These are phyloP conservation scores for Adansonia rubrostipa DNA, from an alignment of 441 rosid genomes.

Conservation along the genomic window DNA sequence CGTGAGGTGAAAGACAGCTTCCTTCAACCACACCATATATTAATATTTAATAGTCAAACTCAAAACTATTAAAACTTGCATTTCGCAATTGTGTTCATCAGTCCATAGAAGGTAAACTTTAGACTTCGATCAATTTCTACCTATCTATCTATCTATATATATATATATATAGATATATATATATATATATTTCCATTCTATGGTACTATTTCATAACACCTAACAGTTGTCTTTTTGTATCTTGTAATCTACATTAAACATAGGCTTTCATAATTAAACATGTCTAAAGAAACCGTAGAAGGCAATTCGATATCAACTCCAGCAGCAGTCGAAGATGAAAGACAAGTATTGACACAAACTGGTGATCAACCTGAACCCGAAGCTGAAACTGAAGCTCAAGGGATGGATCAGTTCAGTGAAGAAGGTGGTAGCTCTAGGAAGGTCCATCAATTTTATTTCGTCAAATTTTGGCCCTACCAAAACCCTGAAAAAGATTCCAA, in stretches of 20 bases:
- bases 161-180: too few relatives aligned
- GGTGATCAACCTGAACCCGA: neutral
- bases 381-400: too few relatives aligned
- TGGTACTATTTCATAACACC: neutral
- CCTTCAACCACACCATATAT: neutral
- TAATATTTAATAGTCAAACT: neutral
- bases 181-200: neutral
- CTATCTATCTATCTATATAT: too few relatives aligned
- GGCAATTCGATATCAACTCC: neutral
- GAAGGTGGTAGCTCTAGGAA: neutral
- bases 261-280: neutral
- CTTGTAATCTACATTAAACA: neutral
- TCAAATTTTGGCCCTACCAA: conserved; percentile 15
- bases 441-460: conserved; percentile 15
- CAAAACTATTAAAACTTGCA: neutral
- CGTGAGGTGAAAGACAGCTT: neutral
- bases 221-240: neutral
- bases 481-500: conserved; percentile 8
- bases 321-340: neutral
- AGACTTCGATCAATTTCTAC: too few relatives aligned
- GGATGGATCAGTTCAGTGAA: neutral
- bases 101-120: neutral
- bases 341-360: neutral
- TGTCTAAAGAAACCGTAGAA: neutral
- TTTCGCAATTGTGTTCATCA: neutral